These are phyloP conservation scores for Podospora tetraspora DNA, from an alignment of 495 filamentous ascomycete genomes.

Conservation along the genomic window DNA sequence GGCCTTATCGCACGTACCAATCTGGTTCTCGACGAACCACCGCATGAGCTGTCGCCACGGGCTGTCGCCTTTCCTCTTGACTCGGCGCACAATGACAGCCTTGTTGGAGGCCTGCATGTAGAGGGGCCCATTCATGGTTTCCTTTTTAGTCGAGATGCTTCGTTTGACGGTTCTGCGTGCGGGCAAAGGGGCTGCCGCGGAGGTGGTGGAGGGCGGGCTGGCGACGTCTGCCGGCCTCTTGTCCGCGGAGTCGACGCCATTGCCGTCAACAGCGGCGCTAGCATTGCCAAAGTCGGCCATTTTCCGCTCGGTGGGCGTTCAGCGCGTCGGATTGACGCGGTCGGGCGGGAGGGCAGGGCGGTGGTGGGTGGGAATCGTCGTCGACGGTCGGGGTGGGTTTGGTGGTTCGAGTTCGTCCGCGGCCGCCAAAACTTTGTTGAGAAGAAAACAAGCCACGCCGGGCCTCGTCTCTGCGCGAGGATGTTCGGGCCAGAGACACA, in stretches of 20 bases:
- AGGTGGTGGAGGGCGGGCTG: conserved; percentile 1
- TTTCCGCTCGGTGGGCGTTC: conserved; percentile 2
- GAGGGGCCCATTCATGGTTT: conserved; percentile 43
- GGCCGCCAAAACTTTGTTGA: conserved; percentile 8
- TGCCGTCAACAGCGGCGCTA: not conserved
- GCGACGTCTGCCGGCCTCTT: not conserved
- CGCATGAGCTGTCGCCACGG: conserved; percentile 36
- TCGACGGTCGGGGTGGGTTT: not conserved
- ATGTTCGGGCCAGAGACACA: not conserved
- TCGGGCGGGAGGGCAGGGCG: not conserved
- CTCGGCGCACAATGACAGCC: conserved; percentile 41
- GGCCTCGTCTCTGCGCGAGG: not conserved
- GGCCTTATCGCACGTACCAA: conserved; percentile 36
- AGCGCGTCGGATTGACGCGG: conserved; percentile 7
- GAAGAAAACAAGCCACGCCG: conserved; percentile 5
- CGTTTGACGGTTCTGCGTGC: conserved; percentile 22
- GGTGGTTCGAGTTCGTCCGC: not conserved
- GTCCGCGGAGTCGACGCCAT: conserved; percentile 7
- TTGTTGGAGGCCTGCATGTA: conserved; percentile 45
- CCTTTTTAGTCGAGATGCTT: conserved; percentile 29
- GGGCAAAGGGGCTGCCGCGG: conserved; percentile 9
- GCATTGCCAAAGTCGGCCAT: conserved; percentile 11
- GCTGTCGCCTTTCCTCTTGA: conserved; percentile 44
- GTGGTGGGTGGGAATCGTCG: conserved; percentile 6
- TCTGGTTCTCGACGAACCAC: conserved; percentile 52